phyloP scores from a whole-genome alignment of 495 filamentous ascomycete genomes.

The Talaromyces adpressus region DNA sequence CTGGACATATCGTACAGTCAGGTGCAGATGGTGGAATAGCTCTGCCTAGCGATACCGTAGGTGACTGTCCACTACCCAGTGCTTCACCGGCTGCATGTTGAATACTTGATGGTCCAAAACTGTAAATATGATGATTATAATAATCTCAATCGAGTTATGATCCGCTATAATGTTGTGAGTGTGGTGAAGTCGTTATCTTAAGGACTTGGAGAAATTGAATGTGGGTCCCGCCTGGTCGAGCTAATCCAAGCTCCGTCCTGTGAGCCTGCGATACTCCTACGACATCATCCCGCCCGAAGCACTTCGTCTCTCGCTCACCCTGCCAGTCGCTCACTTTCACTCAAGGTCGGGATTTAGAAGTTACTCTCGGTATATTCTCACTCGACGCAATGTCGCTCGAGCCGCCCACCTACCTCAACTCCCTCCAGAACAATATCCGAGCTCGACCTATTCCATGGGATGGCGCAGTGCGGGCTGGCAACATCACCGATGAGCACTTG shows the following conservation, averaged over 20 bases:
- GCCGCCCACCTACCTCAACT: slow-evolving; percentile 81
- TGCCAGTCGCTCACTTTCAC: not conserved
- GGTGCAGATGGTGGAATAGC: not conserved
- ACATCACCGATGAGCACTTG: slow-evolving; percentile 88
- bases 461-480: slow-evolving; percentile 86
- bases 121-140: not conserved
- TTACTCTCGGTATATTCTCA: not conserved
- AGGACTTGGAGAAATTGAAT: not conserved
- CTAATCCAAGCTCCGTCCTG: not conserved
- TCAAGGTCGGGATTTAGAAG: not conserved
- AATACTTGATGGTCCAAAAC: not conserved
- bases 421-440: slow-evolving; percentile 91
- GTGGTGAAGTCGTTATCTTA: not conserved
- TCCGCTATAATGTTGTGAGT: not conserved
- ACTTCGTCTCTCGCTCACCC: not conserved
- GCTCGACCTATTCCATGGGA: slow-evolving; percentile 95
- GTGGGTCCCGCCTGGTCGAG: not conserved
- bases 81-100: not conserved
- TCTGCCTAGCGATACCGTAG: not conserved
- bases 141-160: not conserved
- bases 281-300: slow-evolving; percentile 3
- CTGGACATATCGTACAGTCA: not conserved
- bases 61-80: not conserved
- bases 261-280: not conserved
- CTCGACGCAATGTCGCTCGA: slow-evolving; percentile 70